Conservation (phyloP, 257 asterid species). For the Nicotiana benthamiana region DNA sequence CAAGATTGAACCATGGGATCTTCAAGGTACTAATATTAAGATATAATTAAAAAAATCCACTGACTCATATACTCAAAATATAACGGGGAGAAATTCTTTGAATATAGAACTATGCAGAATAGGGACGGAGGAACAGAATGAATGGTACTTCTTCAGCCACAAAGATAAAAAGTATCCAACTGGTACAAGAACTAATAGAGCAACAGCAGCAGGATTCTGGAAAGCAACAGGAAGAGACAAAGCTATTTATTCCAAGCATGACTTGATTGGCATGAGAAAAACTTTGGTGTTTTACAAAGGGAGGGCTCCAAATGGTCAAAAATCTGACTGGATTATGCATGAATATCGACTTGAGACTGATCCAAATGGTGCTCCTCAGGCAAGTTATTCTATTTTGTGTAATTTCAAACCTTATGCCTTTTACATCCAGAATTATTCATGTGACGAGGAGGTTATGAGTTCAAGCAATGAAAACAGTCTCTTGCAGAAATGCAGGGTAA, state of each 20-base stretch:
- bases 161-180: conserved; percentile 92
- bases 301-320: conserved; percentile 89
- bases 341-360: conserved; percentile 82
- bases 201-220: conserved; percentile 92
- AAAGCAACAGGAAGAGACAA: conserved; percentile 93
- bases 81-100: neutral
- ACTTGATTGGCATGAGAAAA: conserved; percentile 82
- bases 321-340: conserved; percentile 94
- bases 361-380: conserved; percentile 79
- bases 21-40: conserved; percentile 46
- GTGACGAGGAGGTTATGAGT: too few relatives aligned
- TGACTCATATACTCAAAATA: neutral
- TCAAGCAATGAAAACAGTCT: too few relatives aligned
- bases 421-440: too few relatives aligned
- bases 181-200: conserved; percentile 85
- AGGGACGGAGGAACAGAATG: conserved; percentile 74
- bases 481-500: too few relatives aligned
- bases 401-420: too few relatives aligned
- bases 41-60: neutral
- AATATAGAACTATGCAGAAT: conserved; percentile 69
- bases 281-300: conserved; percentile 84
- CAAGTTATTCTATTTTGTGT: conserved; percentile 11
- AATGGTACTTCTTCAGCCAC: conserved; percentile 94
- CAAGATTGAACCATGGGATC: conserved; percentile 97
- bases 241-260: conserved; percentile 73